These are phyloP conservation scores for Bathelium albidoporum DNA, from an alignment of 495 filamentous ascomycete species.

Conservation along the genomic window DNA sequence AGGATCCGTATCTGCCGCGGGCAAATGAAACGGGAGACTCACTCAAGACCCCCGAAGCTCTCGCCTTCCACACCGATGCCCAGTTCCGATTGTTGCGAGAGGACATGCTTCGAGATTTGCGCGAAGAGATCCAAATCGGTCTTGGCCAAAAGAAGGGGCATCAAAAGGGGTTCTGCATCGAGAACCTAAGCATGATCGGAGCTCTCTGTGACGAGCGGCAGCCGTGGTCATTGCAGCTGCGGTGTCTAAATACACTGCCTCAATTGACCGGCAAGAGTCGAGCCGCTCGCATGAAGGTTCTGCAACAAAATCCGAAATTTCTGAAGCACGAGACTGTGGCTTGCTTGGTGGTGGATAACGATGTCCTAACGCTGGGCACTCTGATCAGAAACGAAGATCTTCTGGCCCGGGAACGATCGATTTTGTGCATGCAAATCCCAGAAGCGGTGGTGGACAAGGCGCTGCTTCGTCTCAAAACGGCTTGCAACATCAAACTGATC, in stretches of 20 bases:
- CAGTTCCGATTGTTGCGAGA: constrained; percentile 70
- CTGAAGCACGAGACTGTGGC: constrained; percentile 53
- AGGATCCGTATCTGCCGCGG: constrained; percentile 48
- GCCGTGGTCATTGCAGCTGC: constrained; percentile 12
- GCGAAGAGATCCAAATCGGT: constrained; percentile 54
- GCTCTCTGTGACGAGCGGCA: constrained; percentile 18
- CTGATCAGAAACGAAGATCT: constrained; percentile 48
- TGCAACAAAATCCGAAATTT: constrained; percentile 40
- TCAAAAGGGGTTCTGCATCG: not conserved
- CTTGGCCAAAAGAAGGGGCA: constrained; percentile 9
- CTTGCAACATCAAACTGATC: constrained; percentile 32
- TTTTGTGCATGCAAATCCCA: constrained; percentile 43
- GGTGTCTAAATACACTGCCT: constrained; percentile 37
- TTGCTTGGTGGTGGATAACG: constrained; percentile 42
- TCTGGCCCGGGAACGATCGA: constrained; percentile 37
- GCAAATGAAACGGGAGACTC: constrained; percentile 35
- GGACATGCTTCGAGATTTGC: constrained; percentile 42
- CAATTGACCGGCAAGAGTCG: constrained; percentile 25
- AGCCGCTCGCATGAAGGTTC: constrained; percentile 34
- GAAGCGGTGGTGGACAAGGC: constrained; percentile 37
- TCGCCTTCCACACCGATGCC: constrained; percentile 54
- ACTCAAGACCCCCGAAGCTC: constrained; percentile 30
- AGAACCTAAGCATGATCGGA: not conserved
- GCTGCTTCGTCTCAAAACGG: constrained; percentile 31
- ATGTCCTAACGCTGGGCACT: constrained; percentile 52